Evolutionary conservation across 2,329 filamentous ascomycete species (phyloP), one percentile per base, ranked within the genome.

Genomic region (Diaporthe sp.): DNA sequence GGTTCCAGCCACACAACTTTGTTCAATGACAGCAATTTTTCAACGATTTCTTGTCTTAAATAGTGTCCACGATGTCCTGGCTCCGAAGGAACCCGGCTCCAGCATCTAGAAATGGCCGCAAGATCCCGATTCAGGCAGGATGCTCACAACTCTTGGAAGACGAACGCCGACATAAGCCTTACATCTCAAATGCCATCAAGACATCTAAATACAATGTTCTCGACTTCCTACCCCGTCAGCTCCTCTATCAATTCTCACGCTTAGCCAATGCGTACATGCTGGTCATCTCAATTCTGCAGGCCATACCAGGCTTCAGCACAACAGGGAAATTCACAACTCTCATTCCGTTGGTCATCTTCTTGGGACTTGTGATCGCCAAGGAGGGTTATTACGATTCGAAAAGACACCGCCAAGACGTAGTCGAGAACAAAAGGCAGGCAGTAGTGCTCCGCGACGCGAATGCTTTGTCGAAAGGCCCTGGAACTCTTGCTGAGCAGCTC

Each of bases 181-280:
- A 87, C 80, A 80, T 90, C 64, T 87, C 87, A 73, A 91, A 91
- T 82, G 91, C 88, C 77, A 96, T 97, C 77, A 91, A 95, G 55
- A 96, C 94, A 0, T 95, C 93, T 77, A 91, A 95, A 66, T 97
- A 97, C 82, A 97, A 92, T 28, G 83, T 94, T 2, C 95, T 92
- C 88, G 94, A 95, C 82, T 97, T 97, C 81, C 83, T 97, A 22
- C 95, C 95, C 2, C 94, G 95, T 76, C 95, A 97, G 81, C 82
- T 97, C 22, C 89, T 96, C 75, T 95, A 95, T 71, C 95, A 97
- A 80, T 97, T 97, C 81, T 94, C 94, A 10, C 94, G 96, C 76
- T 85, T 97, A 66, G 94, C 94, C 78, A 97, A 97, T 83, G 96
- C 97, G 80, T 91, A 97, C 83, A 97, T 97, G 82, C 88, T 97